phyloP scores from a whole-genome alignment of 1,284 basidiomycete genomes.

The Rhizoctonia solani region DNA sequence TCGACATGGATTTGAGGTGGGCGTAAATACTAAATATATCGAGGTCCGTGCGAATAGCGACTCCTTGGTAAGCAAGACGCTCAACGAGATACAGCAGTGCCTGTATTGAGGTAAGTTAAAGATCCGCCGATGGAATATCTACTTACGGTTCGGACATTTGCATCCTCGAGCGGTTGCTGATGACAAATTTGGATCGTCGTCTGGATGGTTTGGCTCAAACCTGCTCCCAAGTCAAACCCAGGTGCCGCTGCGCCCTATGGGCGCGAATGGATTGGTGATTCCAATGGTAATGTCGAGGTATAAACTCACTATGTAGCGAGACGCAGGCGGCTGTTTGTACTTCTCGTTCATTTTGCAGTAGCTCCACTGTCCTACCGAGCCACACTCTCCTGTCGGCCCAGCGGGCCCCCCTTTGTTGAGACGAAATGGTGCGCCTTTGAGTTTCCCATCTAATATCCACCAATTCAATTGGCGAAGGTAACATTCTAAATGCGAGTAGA shows the following conservation, averaged over 20 bases:
- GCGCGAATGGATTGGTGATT: not conserved
- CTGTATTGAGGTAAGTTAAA: not conserved
- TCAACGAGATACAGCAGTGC: slow-evolving; percentile 17
- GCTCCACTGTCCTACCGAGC: slow-evolving; percentile 25
- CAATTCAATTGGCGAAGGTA: slow-evolving; percentile 24
- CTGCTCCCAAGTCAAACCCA: not conserved
- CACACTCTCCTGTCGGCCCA: slow-evolving; percentile 17
- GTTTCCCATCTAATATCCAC: slow-evolving; percentile 19
- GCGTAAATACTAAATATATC: slow-evolving; percentile 30
- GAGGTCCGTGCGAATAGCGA: slow-evolving; percentile 11
- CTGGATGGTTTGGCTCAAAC: slow-evolving; percentile 10
- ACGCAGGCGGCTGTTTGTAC: slow-evolving; percentile 2
- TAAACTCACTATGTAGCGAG: slow-evolving; percentile 8
- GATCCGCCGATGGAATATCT: not conserved
- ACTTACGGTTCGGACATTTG: slow-evolving; percentile 25
- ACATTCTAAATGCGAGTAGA: slow-evolving; percentile 16
- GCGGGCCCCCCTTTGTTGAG: slow-evolving; percentile 24
- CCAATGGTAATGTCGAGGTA: not conserved
- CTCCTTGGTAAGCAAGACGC: slow-evolving; percentile 21
- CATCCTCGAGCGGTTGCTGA: slow-evolving; percentile 23
- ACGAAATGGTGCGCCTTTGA: slow-evolving; percentile 2
- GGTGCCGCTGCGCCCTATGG: slow-evolving; percentile 2
- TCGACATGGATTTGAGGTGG: slow-evolving; percentile 19
- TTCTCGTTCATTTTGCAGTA: not conserved
- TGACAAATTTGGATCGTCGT: not conserved